These are phyloP conservation scores for Sophora flavescens DNA, from an alignment of 306 rosid species.

Conservation along the genomic window DNA sequence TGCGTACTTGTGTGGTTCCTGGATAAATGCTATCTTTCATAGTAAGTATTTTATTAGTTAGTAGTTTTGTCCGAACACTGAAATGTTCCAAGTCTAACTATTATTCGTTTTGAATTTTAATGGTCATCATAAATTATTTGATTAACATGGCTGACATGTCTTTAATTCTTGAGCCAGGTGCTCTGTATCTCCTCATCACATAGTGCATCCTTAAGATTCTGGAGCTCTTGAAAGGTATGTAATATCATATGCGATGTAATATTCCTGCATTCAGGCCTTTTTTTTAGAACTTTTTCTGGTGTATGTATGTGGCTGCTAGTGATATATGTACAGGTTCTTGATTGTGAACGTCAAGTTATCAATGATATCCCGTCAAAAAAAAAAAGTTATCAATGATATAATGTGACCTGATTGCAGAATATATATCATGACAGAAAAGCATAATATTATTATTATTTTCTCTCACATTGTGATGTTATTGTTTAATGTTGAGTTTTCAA, in stretches of 20 bases:
- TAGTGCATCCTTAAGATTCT: conserved; percentile 50
- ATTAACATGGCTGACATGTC: conserved; percentile 47
- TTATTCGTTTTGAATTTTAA: conserved; percentile 18
- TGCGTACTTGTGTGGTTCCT: conserved; percentile 51
- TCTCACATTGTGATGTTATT: neutral
- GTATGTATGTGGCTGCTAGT: neutral
- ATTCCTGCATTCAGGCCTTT: neutral
- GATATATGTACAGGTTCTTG: conserved; percentile 13
- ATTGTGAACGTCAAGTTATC: conserved; percentile 26
- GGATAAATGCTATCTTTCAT: conserved; percentile 46
- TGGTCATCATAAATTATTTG: conserved; percentile 41
- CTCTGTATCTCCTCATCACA: conserved; percentile 48
- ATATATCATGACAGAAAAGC: neutral
- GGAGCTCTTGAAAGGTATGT: conserved; percentile 68
- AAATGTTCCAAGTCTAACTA: conserved; percentile 20
- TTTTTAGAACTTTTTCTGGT: neutral
- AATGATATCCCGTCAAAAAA: too few species aligned
- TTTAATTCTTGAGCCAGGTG: conserved; percentile 54
- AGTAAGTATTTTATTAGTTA: conserved; percentile 51
- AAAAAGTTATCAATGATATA: conserved; percentile 29
- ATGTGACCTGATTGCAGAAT: neutral
- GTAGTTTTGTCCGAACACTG: conserved; percentile 2
- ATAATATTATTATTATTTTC: conserved; percentile 10
- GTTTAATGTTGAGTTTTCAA: neutral
- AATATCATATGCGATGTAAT: neutral